phyloP scores from a whole-genome alignment of 2,329 filamentous ascomycete genomes.

The Aspergillus candidus region DNA sequence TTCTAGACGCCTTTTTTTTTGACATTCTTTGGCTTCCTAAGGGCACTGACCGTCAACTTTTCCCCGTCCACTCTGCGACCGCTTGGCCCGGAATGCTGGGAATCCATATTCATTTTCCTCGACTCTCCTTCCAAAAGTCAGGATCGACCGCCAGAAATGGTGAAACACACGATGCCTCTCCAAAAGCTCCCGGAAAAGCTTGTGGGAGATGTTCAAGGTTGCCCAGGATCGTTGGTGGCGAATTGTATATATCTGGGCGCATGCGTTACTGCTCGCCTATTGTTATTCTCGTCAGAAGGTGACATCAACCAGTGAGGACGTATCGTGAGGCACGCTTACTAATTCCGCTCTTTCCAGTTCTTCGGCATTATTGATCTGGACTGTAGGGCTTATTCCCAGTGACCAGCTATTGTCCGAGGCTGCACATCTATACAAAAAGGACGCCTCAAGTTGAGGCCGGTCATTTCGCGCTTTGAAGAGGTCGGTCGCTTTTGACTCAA shows the following conservation, averaged over 20 bases:
- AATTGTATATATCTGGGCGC: constrained; percentile 8
- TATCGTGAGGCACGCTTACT: background rate
- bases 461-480: constrained; percentile 2
- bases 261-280: constrained; percentile 3
- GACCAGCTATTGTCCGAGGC: background rate
- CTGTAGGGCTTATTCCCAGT: background rate
- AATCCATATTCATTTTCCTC: constrained; percentile 12
- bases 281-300: background rate
- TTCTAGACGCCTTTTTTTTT: background rate
- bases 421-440: background rate
- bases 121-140: constrained; percentile 7
- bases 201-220: constrained; percentile 10
- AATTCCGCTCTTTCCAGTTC: background rate
- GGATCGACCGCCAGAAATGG: constrained; percentile 7
- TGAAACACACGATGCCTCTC: constrained; percentile 3
- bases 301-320: background rate
- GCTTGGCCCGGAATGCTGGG: constrained; percentile 3
- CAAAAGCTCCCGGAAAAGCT: constrained; percentile 7
- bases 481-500: background rate
- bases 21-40: background rate
- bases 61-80: background rate
- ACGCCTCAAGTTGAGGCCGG: constrained; percentile 1
- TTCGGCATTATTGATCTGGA: background rate
- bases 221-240: constrained; percentile 9
- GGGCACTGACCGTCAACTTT: constrained; percentile 1